phyloP scores from a whole-genome alignment of 768 basidiomycete genomes.

The Melanogaster broomeanus region DNA sequence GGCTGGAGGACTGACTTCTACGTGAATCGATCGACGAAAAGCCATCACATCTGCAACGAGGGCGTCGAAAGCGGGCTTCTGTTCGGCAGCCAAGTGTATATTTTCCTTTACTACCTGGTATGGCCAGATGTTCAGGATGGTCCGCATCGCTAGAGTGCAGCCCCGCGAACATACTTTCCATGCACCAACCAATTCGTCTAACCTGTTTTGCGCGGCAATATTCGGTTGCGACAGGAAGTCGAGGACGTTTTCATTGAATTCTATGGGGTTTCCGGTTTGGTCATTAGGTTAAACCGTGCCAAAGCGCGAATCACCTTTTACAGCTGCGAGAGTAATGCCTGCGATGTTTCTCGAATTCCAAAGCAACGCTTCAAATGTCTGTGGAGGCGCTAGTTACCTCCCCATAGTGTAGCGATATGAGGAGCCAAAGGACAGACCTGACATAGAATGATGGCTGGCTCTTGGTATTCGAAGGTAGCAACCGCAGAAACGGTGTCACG shows the following conservation, averaged over 20 bases:
- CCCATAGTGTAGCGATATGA: not conserved
- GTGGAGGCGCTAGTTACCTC: not conserved
- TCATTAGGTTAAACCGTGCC: not conserved
- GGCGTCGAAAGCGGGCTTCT: constrained; percentile 11
- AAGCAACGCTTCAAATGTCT: constrained; percentile 15
- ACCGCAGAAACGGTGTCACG: constrained; percentile 4
- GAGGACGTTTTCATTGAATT: constrained; percentile 22
- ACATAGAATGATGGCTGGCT: constrained; percentile 3
- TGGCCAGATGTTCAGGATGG: not conserved
- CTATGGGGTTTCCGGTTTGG: not conserved
- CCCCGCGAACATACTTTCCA: constrained; percentile 5
- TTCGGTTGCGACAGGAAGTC: constrained; percentile 15
- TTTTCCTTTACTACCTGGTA: constrained; percentile 15
- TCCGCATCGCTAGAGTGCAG: not conserved
- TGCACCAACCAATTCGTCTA: constrained; percentile 12
- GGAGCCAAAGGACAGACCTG: constrained; percentile 4
- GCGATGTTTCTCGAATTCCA: constrained; percentile 21
- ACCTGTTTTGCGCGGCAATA: constrained; percentile 7
- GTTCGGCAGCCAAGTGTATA: constrained; percentile 1
- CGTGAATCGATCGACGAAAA: not conserved
- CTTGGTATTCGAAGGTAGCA: constrained; percentile 10
- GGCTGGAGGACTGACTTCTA: not conserved
- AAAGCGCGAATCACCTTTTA: constrained; percentile 9
- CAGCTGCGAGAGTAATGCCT: constrained; percentile 11
- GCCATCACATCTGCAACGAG: constrained; percentile 11